Base-by-base conservation (phyloP, 192 early-diverging fungal genomes). In the Haplosporangium gracile region DNA sequence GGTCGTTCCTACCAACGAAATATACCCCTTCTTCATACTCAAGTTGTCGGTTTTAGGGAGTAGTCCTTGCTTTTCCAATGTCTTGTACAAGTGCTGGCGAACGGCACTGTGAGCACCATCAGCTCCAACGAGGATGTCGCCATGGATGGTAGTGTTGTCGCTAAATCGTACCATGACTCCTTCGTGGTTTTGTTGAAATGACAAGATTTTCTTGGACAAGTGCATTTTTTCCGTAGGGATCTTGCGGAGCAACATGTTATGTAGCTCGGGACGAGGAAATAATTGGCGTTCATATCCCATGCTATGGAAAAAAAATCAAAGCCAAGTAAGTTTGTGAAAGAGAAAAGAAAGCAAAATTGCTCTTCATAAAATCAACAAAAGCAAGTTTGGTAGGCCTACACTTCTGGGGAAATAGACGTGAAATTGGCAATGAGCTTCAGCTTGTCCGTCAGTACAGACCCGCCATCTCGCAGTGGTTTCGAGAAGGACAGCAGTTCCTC, bases 41-140 rank as follows among this genome's bases (percentile, higher is more conserved):
- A 43, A 4, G 22, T 47, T 43, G 26, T 79, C 77, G 5, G 49
- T 10, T 8, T 72, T 79, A 20, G 77, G 77, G 18, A 79, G 26
- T 3, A 40, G 15, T 22, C 69, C 69, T 18, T 65, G 39, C n/a
- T 51, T 47, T 10, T n/a, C 51, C 18, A 49, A 8, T 9, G 51
- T 36, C 34, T 51, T 68, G 47, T 68, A 81, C 20, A 81, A 22
- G 32, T 26, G 38, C 65, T 75, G 43, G 0, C 79, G 79, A 22
- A 81, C 63, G 4, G 15, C 36, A 6, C 70, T 73, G 34, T 74
- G 63, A 26, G 72, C 79, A n/a, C 79, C 79, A 43, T 81, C 79
- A 24, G 79, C 79, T 1, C 72, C 79, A 0, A 81, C 79, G 18
- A 81, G 79, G 18, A 81, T 68, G 24, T 81, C 79, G 10, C 79